Evolutionary conservation across 768 basidiomycete genomes (phyloP).

Genomic region (Hysterangium stoloniferum): DNA sequence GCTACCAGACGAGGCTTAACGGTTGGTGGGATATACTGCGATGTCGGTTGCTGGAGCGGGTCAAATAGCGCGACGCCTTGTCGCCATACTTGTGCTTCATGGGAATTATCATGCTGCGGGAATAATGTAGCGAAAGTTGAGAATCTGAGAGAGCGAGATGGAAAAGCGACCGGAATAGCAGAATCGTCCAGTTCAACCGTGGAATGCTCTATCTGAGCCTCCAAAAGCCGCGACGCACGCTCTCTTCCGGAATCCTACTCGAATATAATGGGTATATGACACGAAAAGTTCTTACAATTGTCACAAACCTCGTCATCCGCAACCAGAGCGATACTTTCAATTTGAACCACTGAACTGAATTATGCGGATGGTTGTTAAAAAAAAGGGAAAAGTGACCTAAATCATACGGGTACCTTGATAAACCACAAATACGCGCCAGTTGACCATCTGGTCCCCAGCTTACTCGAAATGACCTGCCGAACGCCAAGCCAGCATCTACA

Average conservation of each 20-base stretch:
- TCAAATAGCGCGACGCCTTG: conserved; percentile 88
- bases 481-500: conserved; percentile 75
- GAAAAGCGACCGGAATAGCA: conserved; percentile 61
- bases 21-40: conserved; percentile 45
- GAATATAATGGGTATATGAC: background rate
- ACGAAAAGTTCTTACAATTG: background rate
- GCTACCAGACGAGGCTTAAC: conserved; percentile 51
- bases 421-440: conserved; percentile 63
- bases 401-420: background rate
- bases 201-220: conserved; percentile 70
- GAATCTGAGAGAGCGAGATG: conserved; percentile 61
- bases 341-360: conserved; percentile 15
- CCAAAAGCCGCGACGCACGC: conserved; percentile 55
- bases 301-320: conserved; percentile 18
- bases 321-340: conserved; percentile 21
- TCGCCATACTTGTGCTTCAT: conserved; percentile 78
- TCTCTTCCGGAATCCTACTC: background rate
- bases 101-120: conserved; percentile 58
- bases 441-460: conserved; percentile 88
- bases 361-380: background rate
- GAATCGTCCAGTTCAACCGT: conserved; percentile 63
- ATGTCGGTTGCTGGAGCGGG: conserved; percentile 53
- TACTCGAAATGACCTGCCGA: conserved; percentile 84
- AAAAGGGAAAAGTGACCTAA: conserved; percentile 1
- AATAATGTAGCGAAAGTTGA: conserved; percentile 69